phyloP scores from a whole-genome alignment of 1,284 basidiomycete genomes.

The Chalciporus sp. region DNA sequence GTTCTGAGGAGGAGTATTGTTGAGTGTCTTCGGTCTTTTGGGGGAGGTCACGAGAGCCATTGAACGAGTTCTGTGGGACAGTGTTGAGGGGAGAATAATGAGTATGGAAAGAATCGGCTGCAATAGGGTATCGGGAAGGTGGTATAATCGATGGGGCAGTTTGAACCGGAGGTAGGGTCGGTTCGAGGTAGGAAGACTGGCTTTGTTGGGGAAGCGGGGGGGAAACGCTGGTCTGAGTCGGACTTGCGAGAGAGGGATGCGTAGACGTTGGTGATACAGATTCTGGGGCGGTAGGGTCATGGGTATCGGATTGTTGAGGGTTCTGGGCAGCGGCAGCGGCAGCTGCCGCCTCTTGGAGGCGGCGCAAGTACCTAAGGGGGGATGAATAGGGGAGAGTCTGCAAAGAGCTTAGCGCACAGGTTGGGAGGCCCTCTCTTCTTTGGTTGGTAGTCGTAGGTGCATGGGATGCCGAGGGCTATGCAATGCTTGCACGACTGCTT shows the following conservation, averaged over 20 bases:
- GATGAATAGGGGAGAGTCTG: neutral
- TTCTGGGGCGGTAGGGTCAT: conserved; percentile 40
- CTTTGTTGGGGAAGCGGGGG: conserved; percentile 46
- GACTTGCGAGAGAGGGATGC: conserved; percentile 46
- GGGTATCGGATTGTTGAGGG: conserved; percentile 28
- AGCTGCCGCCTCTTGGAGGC: conserved; percentile 76
- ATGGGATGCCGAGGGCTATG: conserved; percentile 77
- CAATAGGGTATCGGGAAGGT: conserved; percentile 70
- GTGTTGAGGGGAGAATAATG: conserved; percentile 46
- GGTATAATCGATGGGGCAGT: conserved; percentile 45
- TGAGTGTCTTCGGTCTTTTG: conserved; percentile 47
- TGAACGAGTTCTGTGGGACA: conserved; percentile 41
- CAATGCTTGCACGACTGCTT: conserved; percentile 84
- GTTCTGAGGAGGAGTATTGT: conserved; percentile 49
- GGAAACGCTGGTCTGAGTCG: conserved; percentile 49
- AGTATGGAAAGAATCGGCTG: conserved; percentile 64
- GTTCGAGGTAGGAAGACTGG: conserved; percentile 55
- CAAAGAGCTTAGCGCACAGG: conserved; percentile 55
- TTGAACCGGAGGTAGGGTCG: conserved; percentile 47
- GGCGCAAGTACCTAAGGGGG: conserved; percentile 64
- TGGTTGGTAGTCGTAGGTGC: conserved; percentile 89
- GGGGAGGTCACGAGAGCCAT: conserved; percentile 33
- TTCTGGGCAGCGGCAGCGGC: conserved; percentile 52
- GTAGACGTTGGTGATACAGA: conserved; percentile 52
- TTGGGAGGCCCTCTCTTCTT: conserved; percentile 91